phyloP scores from a whole-genome alignment of 768 basidiomycete species.

The Termitomyces eurrhizus region DNA sequence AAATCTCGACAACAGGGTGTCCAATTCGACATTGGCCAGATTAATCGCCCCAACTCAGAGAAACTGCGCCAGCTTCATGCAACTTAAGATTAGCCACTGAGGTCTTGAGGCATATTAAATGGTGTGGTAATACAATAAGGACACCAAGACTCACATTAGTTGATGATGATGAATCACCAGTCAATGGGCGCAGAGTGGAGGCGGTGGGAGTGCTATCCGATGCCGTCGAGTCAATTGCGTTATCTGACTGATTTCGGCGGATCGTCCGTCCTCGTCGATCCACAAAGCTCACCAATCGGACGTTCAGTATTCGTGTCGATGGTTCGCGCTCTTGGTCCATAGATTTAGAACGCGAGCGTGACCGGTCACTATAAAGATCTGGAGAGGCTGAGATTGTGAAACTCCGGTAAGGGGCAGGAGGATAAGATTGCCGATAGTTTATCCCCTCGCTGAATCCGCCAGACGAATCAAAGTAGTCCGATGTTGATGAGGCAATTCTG shows the following conservation, averaged over 20 bases:
- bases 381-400: slow-evolving; percentile 14
- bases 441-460: slow-evolving; percentile 17
- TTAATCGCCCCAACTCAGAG: slow-evolving; percentile 28
- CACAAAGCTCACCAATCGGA: slow-evolving; percentile 27
- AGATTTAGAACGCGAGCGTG: slow-evolving; percentile 14
- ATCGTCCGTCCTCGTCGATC: slow-evolving; percentile 16
- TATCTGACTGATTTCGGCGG: slow-evolving; percentile 6
- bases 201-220: slow-evolving; percentile 7
- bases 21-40: neutral
- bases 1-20: neutral
- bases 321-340: slow-evolving; percentile 2
- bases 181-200: neutral
- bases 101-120: slow-evolving; percentile 6
- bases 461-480: slow-evolving; percentile 17
- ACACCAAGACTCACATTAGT: neutral
- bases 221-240: neutral
- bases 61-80: slow-evolving; percentile 22
- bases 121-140: neutral
- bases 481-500: slow-evolving; percentile 23
- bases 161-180: neutral
- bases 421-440: slow-evolving; percentile 12
- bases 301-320: slow-evolving; percentile 26
- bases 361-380: slow-evolving; percentile 5
- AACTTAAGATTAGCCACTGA: slow-evolving; percentile 16
- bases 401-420: slow-evolving; percentile 12